Evolutionary conservation across 2,329 filamentous ascomycete genomes (phyloP), one percentile per base, ranked within the genome.

Genomic region (Amesomyces nigricolor): DNA sequence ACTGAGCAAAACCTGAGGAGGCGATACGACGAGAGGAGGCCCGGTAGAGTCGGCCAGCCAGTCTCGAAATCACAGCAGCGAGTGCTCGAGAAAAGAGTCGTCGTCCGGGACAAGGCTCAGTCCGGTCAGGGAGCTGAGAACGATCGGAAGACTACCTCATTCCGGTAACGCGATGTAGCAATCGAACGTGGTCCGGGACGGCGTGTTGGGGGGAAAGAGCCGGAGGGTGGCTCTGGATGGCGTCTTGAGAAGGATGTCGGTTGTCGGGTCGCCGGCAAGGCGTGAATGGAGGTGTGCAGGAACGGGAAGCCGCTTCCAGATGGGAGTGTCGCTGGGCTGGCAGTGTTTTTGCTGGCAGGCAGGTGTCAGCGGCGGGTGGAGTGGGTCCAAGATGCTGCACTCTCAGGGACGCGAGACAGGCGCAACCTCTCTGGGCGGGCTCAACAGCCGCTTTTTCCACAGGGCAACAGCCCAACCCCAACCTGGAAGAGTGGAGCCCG

Each of bases 81-180:
- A 42, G 46, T 38, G 44, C 57, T 32, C 8, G 47, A 48, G 53
- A 46, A 49, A 40, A 53, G 30, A 43, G 30, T 30, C 4, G 16
- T n/a, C 50, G 57, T 55, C 47, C 53, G 22, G 22, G 22, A 26
- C 22, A 52, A 42, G 59, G 71, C 77, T 78, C 78, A 81, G 79
- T 82, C 79, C 79, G 72, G 74, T 75, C 71, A 79, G 73, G 79
- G 78, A 81, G 75, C 78, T 81, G 79, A 81, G 78, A 71, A 69
- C 72, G 73, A 72, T 71, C 72, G 73, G 70, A 68, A 68, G 71
- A 72, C 76, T 81, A 81, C 79, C 78, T 76, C 79, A 82, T 82
- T 77, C 76, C 78, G 77, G 65, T 43, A 48, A 54, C 44, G 57
- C 59, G 61, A 48, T 51, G 59, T 39, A 56, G 32, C 40, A 51